These are phyloP conservation scores for Venturia aucupariae DNA, from an alignment of 2,329 filamentous ascomycete species.

Conservation along the genomic window DNA sequence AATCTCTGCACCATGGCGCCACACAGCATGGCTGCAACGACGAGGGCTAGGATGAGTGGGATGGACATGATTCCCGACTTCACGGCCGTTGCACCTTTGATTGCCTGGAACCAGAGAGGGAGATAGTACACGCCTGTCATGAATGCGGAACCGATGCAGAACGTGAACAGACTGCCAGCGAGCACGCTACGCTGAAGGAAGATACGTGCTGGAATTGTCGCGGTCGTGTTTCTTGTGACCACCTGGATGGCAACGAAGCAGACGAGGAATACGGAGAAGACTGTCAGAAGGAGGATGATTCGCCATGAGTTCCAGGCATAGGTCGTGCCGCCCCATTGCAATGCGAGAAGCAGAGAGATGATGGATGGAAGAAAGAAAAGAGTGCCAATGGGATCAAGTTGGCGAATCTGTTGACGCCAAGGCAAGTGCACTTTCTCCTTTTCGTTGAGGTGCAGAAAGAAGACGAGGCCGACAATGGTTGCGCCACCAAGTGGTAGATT, in stretches of 20 bases:
- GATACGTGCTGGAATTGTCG: constrained; percentile 22
- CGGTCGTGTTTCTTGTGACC: constrained; percentile 17
- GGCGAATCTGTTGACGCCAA: constrained; percentile 15
- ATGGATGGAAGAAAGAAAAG: constrained; percentile 26
- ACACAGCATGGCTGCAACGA: constrained; percentile 24
- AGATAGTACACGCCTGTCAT: constrained; percentile 19
- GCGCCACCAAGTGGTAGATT: constrained; percentile 22
- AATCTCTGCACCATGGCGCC: constrained; percentile 27
- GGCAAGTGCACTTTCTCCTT: constrained; percentile 13
- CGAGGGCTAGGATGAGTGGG: constrained; percentile 30
- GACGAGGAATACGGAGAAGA: constrained; percentile 13
- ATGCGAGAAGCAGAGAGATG: constrained; percentile 25
- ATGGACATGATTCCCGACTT: constrained; percentile 26
- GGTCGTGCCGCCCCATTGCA: constrained; percentile 28
- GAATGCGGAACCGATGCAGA: constrained; percentile 8
- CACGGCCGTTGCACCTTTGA: constrained; percentile 31
- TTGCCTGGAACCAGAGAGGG: constrained; percentile 36
- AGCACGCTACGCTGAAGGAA: constrained; percentile 14
- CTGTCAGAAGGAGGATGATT: constrained; percentile 18
- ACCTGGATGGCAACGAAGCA: constrained; percentile 21
- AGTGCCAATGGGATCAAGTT: constrained; percentile 29
- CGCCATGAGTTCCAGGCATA: constrained; percentile 17
- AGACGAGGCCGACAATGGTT: constrained; percentile 17
- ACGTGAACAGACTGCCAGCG: constrained; percentile 10
- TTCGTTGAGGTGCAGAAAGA: constrained; percentile 16